Evolutionary conservation across 495 filamentous ascomycete species (phyloP).

Genomic region (Xylaria acuta): DNA sequence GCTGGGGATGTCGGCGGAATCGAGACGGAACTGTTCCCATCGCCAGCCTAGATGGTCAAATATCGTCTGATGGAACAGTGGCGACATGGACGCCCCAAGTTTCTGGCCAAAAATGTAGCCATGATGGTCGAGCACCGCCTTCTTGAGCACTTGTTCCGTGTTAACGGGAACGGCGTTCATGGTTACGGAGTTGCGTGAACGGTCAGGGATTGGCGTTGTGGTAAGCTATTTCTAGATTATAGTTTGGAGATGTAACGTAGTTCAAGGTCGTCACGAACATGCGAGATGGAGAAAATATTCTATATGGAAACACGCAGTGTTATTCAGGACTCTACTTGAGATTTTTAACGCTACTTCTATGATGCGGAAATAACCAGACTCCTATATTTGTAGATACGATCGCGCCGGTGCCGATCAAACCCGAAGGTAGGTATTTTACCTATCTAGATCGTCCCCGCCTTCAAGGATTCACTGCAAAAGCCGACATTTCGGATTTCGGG

Average conservation of each 20-base stretch:
- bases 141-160: constrained; percentile 9
- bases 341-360: neutral
- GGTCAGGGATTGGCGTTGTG: neutral
- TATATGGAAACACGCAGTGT: neutral
- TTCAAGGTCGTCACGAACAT: neutral
- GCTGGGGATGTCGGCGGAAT: constrained; percentile 56
- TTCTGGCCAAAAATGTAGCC: constrained; percentile 63
- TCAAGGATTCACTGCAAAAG: neutral
- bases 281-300: neutral
- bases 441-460: neutral
- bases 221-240: neutral
- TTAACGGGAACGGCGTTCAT: constrained; percentile 11
- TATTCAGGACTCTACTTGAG: neutral
- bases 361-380: neutral
- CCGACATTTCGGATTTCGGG: neutral
- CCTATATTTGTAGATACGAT: neutral
- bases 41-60: constrained; percentile 64
- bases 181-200: neutral
- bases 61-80: constrained; percentile 70
- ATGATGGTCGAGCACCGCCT: constrained; percentile 51
- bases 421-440: too few relatives aligned
- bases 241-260: neutral
- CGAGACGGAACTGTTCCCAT: constrained; percentile 66
- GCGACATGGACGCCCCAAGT: constrained; percentile 70
- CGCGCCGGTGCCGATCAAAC: neutral